Conservation (phyloP, 2,329 filamentous ascomycete species). For the Aspergillus fumigatiaffinis region DNA sequence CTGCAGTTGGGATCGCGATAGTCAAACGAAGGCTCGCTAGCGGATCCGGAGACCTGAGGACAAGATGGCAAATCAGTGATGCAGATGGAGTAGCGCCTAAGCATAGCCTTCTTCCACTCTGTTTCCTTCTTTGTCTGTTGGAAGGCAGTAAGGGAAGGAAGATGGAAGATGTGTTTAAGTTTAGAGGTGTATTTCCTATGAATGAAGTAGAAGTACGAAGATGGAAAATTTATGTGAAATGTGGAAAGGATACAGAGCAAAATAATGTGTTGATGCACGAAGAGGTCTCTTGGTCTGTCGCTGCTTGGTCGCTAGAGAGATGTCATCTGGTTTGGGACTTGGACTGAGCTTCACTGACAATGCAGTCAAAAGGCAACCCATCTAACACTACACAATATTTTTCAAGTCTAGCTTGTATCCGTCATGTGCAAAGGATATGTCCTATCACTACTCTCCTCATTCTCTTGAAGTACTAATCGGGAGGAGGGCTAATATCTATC, state of each 20-base stretch:
- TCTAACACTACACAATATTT: neutral
- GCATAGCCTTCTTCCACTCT: constrained; percentile 6
- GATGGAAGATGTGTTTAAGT: neutral
- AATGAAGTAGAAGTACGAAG: neutral
- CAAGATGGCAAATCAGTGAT: constrained; percentile 11
- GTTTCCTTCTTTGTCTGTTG: neutral
- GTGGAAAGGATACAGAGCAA: neutral
- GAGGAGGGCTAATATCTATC: neutral
- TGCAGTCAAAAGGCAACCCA: neutral
- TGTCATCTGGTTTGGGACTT: neutral
- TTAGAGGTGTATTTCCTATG: neutral
- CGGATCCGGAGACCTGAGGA: neutral
- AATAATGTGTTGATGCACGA: neutral
- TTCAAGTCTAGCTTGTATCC: neutral
- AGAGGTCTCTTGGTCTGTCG: neutral
- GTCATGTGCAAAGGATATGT: neutral
- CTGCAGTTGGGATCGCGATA: neutral
- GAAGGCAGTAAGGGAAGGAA: constrained; percentile 4
- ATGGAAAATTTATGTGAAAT: neutral
- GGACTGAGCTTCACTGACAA: neutral
- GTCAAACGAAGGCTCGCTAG: constrained; percentile 5
- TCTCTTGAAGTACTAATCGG: neutral
- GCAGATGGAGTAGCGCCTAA: constrained; percentile 15
- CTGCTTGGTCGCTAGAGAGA: neutral
- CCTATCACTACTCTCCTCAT: neutral